A percentile compares a stretch with the other conserved stretches of the same genome.
Conservation (phyloP, 176 grass and related monocot genomes). For the Aegilops bicornis region DNA sequence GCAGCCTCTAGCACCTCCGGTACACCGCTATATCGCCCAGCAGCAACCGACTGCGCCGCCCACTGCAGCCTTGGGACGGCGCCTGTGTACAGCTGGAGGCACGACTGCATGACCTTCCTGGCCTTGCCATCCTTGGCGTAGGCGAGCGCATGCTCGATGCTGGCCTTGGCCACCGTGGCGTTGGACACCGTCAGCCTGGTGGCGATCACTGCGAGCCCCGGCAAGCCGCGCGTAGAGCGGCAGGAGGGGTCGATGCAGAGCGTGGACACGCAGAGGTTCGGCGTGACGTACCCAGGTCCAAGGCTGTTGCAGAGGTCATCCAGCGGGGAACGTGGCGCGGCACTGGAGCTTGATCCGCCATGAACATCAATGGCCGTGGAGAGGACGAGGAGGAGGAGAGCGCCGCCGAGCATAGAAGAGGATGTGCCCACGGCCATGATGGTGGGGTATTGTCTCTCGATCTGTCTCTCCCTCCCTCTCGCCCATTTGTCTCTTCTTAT, state of each 20-base stretch:
- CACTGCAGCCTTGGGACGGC: conserved; percentile 11
- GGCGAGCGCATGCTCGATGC: neutral
- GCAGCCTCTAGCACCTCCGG: conserved; percentile 9
- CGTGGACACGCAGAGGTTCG: neutral
- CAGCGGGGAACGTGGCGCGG: neutral
- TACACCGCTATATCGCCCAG: neutral
- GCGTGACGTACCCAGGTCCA: conserved; percentile 18
- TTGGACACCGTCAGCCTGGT: neutral
- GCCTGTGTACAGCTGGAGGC: conserved; percentile 36
- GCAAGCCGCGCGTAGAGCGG: conserved; percentile 3
- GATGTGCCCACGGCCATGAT: no score
- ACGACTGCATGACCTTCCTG: neutral
- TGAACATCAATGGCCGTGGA: no score
- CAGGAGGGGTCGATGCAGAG: conserved; percentile 22
- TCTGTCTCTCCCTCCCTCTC: no score
- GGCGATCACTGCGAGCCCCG: conserved; percentile 15
- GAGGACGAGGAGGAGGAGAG: no score
- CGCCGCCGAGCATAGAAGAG: no score
- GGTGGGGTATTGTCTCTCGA: no score
- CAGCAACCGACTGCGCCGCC: neutral
- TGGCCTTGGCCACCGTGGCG: conserved; percentile 12
- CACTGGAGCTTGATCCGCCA: no score
- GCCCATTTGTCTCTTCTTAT: no score
- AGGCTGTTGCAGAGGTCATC: conserved; percentile 21
- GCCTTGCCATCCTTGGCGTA: neutral